Base-by-base conservation (phyloP, 164 flowering plant genomes). In the Amborella trichopoda region DNA sequence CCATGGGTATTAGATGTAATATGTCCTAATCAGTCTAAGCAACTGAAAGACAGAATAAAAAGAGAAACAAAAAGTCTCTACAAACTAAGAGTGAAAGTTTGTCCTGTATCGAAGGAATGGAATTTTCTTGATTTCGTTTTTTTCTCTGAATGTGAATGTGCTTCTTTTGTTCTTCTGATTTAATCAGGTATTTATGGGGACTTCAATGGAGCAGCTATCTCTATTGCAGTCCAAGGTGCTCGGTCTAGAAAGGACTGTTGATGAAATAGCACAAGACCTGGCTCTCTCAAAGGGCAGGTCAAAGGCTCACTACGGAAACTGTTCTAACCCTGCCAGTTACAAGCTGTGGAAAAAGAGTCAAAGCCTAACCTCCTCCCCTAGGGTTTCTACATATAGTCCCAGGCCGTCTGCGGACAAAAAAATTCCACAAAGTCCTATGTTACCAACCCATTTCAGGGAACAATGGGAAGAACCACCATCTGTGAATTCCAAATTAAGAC, bases 181-280 rank as follows among this genome's bases (percentile, higher is more conserved):
- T 59, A 49, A 54, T 27, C 77, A 89, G 97, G 76, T 54, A 26
- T 79, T 80, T 44, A 65, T 79, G 53, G 67, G 73, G 37, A 68
- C 63, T 39, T 59, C 84, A 16, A 66, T 71, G 72, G 80, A 71
- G 25, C 75, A 68, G 51, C 58, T 85, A 62, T 71, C 90, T 21
- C 37, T 46, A 59, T 58, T 85, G 60, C 81, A 80, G 59, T 67
- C 75, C 13, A 89, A 86, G 62, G 85, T 89, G 43, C 64, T 67
- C 33, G 66, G 72, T 48, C 66, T 89, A 19, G 95, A 79, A 50
- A 56, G 63, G 50, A 66, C 63, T 16, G 75, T 83, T 2, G 83
- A 72, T 46, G 62, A 50, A 65, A 69, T 89, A 24, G 59, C 77
- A 46, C 60, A 58, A 24, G 71, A 67, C 25, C 44, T 74, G 60